A percentile compares a stretch with the other conserved stretches of the same genome.
Evolutionary conservation across 257 asterid genomes (phyloP).

Genomic region (Nicotiana undulata): DNA sequence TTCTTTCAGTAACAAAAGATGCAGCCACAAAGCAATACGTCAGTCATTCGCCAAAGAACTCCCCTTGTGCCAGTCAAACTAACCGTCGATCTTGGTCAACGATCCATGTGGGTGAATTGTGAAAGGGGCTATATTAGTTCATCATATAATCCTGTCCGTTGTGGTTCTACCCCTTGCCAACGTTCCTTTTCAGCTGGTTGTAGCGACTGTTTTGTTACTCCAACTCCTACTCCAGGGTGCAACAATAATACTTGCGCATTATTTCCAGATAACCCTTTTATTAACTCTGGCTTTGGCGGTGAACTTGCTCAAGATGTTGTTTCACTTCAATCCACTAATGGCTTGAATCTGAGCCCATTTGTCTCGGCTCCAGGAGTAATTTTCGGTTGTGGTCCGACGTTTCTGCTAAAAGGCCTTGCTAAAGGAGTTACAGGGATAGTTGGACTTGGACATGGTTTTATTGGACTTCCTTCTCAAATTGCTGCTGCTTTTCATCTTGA

Average conservation of each 20-base stretch:
- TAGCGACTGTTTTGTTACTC: background rate
- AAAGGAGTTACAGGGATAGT: background rate
- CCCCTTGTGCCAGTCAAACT: conserved; percentile 24
- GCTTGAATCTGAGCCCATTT: background rate
- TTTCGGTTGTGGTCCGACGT: background rate
- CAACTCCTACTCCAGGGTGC: background rate
- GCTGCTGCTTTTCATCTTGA: background rate
- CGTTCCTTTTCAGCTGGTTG: background rate
- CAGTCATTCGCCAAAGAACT: conserved; percentile 19
- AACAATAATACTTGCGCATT: background rate
- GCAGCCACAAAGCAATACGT: conserved; percentile 12
- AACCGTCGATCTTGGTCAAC: conserved; percentile 29
- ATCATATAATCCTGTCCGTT: conserved; percentile 14
- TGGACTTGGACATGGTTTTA: background rate
- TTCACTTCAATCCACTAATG: background rate
- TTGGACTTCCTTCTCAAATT: background rate
- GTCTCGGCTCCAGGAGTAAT: background rate
- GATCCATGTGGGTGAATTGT: conserved; percentile 27
- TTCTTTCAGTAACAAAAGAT: conserved; percentile 26
- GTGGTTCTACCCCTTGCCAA: conserved; percentile 19
- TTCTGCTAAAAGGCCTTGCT: background rate
- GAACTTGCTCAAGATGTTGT: background rate
- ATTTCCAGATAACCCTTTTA: background rate
- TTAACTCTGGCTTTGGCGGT: background rate
- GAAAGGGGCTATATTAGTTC: conserved; percentile 18